Percentiles rank a stretch among this genome's conserved stretches.
Conservation (phyloP, 1,284 basidiomycete species). For the Golubevia sp. region DNA sequence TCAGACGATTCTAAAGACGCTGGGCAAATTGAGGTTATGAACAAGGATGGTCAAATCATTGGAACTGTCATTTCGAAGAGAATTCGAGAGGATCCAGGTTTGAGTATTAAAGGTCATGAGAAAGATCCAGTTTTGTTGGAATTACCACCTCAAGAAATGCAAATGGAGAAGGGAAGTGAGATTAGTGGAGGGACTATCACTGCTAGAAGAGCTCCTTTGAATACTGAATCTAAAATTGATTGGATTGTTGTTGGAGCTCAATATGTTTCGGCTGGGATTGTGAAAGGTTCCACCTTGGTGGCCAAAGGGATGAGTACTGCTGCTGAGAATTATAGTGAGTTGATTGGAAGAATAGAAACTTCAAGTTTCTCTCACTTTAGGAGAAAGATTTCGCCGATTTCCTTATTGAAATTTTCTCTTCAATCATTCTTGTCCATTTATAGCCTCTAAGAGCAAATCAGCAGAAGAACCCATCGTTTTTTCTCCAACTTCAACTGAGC, state of each 20-base stretch:
- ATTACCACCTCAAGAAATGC: conserved; percentile 8
- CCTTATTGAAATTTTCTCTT: background rate
- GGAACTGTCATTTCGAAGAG: conserved; percentile 2
- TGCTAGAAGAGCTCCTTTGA: conserved; percentile 19
- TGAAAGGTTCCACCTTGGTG: conserved; percentile 27
- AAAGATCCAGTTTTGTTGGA: conserved; percentile 44
- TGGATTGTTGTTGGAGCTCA: conserved; percentile 37
- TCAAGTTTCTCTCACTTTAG: background rate
- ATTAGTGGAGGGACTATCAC: conserved; percentile 17
- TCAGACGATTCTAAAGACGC: conserved; percentile 23
- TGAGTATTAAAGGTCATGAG: conserved; percentile 31
- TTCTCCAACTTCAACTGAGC: conserved; percentile 16
- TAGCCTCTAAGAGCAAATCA: too few relatives aligned
- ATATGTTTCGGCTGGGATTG: conserved; percentile 24
- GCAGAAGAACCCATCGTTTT: conserved; percentile 15
- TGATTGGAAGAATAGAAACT: background rate
- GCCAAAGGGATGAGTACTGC: conserved; percentile 27
- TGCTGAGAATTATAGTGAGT: conserved; percentile 23
- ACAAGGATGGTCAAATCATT: conserved; percentile 30
- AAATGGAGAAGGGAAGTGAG: conserved; percentile 1
- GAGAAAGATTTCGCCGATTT: too few relatives aligned
- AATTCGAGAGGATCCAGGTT: conserved; percentile 19
- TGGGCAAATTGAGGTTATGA: conserved; percentile 36
- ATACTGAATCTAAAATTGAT: conserved; percentile 20
- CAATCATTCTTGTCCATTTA: background rate